Evolutionary conservation across 768 basidiomycete genomes (phyloP).

Genomic region (Pleurotus citrinopileatus): DNA sequence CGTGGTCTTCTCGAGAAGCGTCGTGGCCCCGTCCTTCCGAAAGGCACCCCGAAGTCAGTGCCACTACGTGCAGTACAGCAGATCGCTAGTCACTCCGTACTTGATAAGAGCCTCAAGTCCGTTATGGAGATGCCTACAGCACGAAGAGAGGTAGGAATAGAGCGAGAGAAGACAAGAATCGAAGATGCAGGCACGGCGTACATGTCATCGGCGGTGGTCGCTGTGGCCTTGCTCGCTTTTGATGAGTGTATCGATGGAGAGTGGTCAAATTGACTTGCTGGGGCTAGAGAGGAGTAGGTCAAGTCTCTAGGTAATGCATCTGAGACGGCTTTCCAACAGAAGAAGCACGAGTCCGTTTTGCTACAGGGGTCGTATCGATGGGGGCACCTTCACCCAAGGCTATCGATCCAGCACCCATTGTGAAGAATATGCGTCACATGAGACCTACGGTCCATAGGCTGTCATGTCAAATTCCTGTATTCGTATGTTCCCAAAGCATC

Average conservation of each 20-base stretch:
- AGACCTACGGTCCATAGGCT: too few species aligned
- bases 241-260: conserved; percentile 24
- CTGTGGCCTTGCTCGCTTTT: conserved; percentile 26
- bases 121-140: conserved; percentile 17
- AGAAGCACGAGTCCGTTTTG: conserved; percentile 22
- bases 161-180: conserved; percentile 12
- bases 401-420: background rate
- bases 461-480: too few species aligned
- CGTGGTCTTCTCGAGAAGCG: conserved; percentile 21
- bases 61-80: conserved; percentile 22
- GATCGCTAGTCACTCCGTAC: conserved; percentile 19
- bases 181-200: conserved; percentile 22
- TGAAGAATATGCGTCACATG: background rate
- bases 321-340: conserved; percentile 26
- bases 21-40: conserved; percentile 18
- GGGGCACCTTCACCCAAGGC: background rate
- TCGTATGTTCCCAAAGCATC: too few species aligned
- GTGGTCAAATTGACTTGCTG: conserved; percentile 17
- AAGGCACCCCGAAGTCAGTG: conserved; percentile 15
- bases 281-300: conserved; percentile 25
- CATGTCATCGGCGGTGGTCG: conserved; percentile 26
- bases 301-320: conserved; percentile 31
- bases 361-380: conserved; percentile 18
- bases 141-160: conserved; percentile 20
- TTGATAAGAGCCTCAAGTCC: conserved; percentile 21